phyloP scores from a whole-genome alignment of 2,329 filamentous ascomycete species.

The Scorias spongiosa region DNA sequence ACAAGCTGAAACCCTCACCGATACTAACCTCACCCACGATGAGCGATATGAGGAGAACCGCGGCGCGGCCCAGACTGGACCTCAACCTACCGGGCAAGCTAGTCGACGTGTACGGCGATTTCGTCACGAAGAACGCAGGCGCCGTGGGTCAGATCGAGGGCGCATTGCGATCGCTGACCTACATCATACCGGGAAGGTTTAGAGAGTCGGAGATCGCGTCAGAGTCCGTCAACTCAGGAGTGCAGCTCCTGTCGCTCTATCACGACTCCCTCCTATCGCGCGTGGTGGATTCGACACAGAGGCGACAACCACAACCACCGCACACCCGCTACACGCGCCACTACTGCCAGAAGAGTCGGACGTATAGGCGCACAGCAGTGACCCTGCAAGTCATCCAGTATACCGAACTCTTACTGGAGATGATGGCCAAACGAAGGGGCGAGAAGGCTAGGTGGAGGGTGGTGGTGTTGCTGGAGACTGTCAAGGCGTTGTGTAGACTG shows the following conservation, averaged over 20 bases:
- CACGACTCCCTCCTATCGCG: conserved; percentile 74
- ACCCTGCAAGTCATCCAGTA: conserved; percentile 84
- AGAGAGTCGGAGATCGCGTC: conserved; percentile 89
- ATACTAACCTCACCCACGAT: too few relatives aligned
- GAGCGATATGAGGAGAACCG: too few relatives aligned
- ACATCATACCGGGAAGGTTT: conserved; percentile 83
- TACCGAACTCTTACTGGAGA: conserved; percentile 92
- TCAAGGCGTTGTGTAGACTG: conserved; percentile 75
- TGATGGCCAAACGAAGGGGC: conserved; percentile 77
- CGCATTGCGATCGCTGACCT: conserved; percentile 78
- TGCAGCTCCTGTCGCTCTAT: conserved; percentile 82
- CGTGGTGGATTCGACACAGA: conserved; percentile 39
- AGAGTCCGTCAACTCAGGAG: conserved; percentile 65
- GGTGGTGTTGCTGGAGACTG: conserved; percentile 65
- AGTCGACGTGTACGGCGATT: conserved; percentile 57
- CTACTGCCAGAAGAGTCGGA: conserved; percentile 44
- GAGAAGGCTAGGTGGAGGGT: conserved; percentile 75
- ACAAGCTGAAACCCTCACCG: too few relatives aligned
- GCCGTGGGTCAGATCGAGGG: conserved; percentile 93
- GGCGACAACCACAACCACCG: conserved; percentile 32
- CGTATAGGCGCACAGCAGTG: conserved; percentile 70
- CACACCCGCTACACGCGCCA: conserved; percentile 50
- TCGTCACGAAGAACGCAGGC: conserved; percentile 87
- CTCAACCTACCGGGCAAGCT: conserved; percentile 15
- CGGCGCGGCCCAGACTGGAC: neutral